Evolutionary conservation across 1,139 yeast genomes (phyloP).

Genomic region (Protomyces arabidopsidicola): DNA sequence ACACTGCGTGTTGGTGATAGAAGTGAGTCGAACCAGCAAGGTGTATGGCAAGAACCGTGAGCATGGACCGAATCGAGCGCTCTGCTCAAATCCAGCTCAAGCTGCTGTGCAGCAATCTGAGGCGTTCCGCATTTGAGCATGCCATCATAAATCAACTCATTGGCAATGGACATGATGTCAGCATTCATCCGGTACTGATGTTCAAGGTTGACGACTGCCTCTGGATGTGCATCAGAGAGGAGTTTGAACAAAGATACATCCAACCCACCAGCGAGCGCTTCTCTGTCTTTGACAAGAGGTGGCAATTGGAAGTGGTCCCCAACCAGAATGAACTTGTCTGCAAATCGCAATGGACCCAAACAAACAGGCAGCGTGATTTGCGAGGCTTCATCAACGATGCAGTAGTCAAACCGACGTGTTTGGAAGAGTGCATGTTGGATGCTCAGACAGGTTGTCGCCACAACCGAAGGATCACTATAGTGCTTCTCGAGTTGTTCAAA

Average conservation of each 20-base stretch:
- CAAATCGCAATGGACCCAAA: conserved; percentile 75
- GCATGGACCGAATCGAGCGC: conserved; percentile 8
- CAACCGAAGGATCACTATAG: conserved; percentile 55
- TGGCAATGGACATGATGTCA: conserved; percentile 80
- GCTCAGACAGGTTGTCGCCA: conserved; percentile 86
- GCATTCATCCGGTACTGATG: conserved; percentile 89
- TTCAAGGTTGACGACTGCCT: conserved; percentile 65
- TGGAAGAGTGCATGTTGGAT: conserved; percentile 59
- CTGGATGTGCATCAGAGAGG: conserved; percentile 67
- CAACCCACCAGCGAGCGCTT: conserved; percentile 55
- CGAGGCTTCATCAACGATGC: conserved; percentile 94
- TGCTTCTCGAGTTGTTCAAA: conserved; percentile 44
- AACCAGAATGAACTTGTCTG: conserved; percentile 76
- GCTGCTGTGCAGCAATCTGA: conserved; percentile 22
- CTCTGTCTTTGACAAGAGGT: conserved; percentile 42
- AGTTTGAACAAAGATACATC: conserved; percentile 70
- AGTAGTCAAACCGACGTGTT: conserved; percentile 71
- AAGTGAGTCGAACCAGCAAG: conserved; percentile 47
- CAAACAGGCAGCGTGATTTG: conserved; percentile 89
- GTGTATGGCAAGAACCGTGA: neutral
- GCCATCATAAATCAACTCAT: conserved; percentile 70
- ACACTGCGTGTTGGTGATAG: conserved; percentile 56
- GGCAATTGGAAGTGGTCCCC: conserved; percentile 87
- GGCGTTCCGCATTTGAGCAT: conserved; percentile 63
- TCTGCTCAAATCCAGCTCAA: neutral